These are phyloP conservation scores for Fomes fomentarius DNA, from an alignment of 1,284 basidiomycete genomes.

Conservation along the genomic window DNA sequence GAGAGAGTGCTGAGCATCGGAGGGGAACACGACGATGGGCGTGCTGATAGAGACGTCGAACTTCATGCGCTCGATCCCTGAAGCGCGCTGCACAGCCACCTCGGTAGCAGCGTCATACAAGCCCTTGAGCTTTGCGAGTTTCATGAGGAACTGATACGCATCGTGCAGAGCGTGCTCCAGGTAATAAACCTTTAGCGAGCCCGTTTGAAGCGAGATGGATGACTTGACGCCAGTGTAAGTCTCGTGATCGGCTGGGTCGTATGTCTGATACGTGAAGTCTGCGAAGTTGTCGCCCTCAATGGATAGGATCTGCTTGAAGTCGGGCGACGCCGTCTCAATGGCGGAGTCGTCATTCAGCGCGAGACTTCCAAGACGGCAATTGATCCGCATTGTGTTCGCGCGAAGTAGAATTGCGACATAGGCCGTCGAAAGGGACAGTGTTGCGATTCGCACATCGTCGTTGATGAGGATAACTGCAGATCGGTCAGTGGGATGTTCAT, in stretches of 20 bases:
- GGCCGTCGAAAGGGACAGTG: constrained; percentile 90
- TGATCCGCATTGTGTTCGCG: constrained; percentile 78
- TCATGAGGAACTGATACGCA: constrained; percentile 84
- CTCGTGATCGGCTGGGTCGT: constrained; percentile 66
- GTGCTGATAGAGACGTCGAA: constrained; percentile 92
- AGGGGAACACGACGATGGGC: constrained; percentile 91
- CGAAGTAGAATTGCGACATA: constrained; percentile 84
- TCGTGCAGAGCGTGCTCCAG: constrained; percentile 87
- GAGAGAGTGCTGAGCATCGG: constrained; percentile 61
- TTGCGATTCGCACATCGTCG: constrained; percentile 75
- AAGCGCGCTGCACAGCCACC: constrained; percentile 90
- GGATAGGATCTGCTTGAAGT: constrained; percentile 89
- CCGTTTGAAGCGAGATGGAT: constrained; percentile 83
- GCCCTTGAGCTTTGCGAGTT: constrained; percentile 90
- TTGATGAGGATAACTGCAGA: constrained; percentile 82
- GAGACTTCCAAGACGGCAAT: constrained; percentile 86
- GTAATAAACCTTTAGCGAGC: constrained; percentile 90
- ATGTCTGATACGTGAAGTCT: constrained; percentile 95
- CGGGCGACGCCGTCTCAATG: constrained; percentile 54
- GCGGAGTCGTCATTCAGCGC: constrained; percentile 82
- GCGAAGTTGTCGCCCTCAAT: constrained; percentile 97
- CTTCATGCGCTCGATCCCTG: constrained; percentile 89
- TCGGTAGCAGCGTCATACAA: constrained; percentile 95
- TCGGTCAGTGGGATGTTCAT: constrained; percentile 11
- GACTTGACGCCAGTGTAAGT: constrained; percentile 87